phyloP scores from a whole-genome alignment of 2,329 filamentous ascomycete species.

The Curvularia eragrostidis region DNA sequence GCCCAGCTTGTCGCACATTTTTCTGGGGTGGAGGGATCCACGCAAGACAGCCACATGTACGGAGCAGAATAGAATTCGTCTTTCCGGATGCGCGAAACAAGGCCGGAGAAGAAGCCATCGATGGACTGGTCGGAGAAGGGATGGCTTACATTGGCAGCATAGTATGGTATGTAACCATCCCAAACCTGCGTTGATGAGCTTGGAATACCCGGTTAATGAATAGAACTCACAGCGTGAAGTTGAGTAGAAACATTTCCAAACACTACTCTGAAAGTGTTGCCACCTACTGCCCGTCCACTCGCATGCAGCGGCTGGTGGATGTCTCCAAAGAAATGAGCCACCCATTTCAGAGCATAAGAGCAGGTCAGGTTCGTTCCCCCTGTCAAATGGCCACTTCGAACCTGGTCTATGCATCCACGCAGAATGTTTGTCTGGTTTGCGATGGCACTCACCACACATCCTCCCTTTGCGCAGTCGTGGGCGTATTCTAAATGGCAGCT shows the following conservation, averaged over 20 bases:
- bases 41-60: constrained; percentile 48
- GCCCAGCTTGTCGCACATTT: constrained; percentile 50
- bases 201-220: background rate
- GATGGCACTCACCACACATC: constrained; percentile 53
- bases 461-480: constrained; percentile 48
- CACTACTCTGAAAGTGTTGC: constrained; percentile 49
- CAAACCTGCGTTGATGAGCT: constrained; percentile 43
- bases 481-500: constrained; percentile 47
- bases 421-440: constrained; percentile 52
- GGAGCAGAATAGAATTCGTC: constrained; percentile 47
- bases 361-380: constrained; percentile 46
- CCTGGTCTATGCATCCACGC: constrained; percentile 42
- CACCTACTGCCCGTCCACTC: constrained; percentile 47
- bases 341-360: constrained; percentile 53
- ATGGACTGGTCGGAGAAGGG: constrained; percentile 48
- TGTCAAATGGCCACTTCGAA: constrained; percentile 31
- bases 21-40: constrained; percentile 39
- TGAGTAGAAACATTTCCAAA: constrained; percentile 45
- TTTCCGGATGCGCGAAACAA: constrained; percentile 46
- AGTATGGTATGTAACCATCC: constrained; percentile 50
- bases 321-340: constrained; percentile 52
- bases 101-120: constrained; percentile 44
- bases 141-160: constrained; percentile 41
- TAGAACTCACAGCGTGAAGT: constrained; percentile 47
- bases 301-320: constrained; percentile 53